Base-by-base conservation (phyloP, 805 yeast genomes). In the Candida caryicola region DNA sequence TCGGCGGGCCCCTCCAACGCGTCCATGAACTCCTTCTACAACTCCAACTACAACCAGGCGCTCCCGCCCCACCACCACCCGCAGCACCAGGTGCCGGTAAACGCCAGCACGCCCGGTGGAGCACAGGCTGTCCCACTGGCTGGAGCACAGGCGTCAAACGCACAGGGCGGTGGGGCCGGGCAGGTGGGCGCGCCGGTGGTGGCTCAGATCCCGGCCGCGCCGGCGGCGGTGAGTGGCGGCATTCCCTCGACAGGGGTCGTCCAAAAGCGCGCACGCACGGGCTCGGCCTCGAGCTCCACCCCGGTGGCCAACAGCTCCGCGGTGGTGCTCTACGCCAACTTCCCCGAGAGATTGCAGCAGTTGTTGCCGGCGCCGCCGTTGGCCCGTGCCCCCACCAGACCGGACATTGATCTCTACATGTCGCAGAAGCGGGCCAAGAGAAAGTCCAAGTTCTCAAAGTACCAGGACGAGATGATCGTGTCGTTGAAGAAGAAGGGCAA, bases 381-480 rank as follows among this genome's bases (percentile, higher is more conserved):
- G 18, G 46, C 66, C 2, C 55, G 64, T 16, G 66, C 68, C 0
- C 64, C 71, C 4, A 56, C 69, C 1, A 61, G 73, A 25, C 74
- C 75, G 0, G 72, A 69, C 17, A 62, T 74, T 4, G 51, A 66
- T 23, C 57, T 62, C 32, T 66, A 69, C 17, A 58, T 64, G 19
- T 62, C 66, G 4, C 70, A 73, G 29, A 77, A 76, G 40, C 62
- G 85, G 23, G 64, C 76, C 6, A 75, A 74, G 47, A 67, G 87
- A 36, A 77, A 74, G 50, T 79, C 87, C n/a, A 84, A 85, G 54
- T 84, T 81, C 56, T 67, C 84, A 17, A 66, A 73, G 44, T 80
- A 76, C 41, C 91, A 84, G 55, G 93, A 84, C 56, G 75, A 72
- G 2, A 46, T 79, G 60, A 84, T 84, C 26, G 72, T 84, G 5